Base-by-base conservation (phyloP, 2,329 filamentous ascomycete genomes). In the Penicillium digitatum region DNA sequence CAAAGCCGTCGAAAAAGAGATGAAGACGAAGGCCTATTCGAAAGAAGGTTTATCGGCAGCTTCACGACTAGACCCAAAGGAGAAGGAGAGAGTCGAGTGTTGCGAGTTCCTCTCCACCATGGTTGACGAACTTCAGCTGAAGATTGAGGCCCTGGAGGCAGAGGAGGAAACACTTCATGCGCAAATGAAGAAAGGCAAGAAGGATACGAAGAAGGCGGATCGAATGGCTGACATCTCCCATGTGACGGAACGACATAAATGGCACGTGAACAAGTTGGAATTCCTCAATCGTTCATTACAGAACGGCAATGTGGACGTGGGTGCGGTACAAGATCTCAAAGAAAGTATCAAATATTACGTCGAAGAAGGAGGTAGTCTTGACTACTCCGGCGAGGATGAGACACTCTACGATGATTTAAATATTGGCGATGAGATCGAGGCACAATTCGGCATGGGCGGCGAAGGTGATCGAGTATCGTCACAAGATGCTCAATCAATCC, bases 1-100 rank as follows among this genome's bases (percentile, higher is more conserved):
- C 84, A 99, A 99, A 79, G 93, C 92, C n/a, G 94, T 99, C 50
- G 94, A 99, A 76, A 99, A 99, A 81, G 94, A 96, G 69, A 97
- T 99, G 94, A 99, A 99, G 81, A 99, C 94, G 54, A 99, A 99
- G 76, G 94, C 94, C 58, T 99, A 96, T 77, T 97, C 94, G 59
- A 97, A 99, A 80, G 94, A 97, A 76, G 94, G 94, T 42, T 79
- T 99, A 62, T 94, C 90, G 61, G 89, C 93, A 49, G 90, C 91
- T 26, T 87, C 90, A 48, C 95, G 95, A 75, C 82, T 97, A 61
- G 94, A 99, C 77, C 94, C 94, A n/a, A 95, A 92, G 72, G 94
- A 97, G 74, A 90, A 95, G 74, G 93, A 95, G 72, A 95, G 96
- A 77, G 81, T 89, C 59, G 93, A 97, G 67, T 82, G 89, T 29